Evolutionary conservation across 306 rosid genomes (phyloP), one percentile per base, ranked within the genome.

Genomic region (peach (Prunus persica)): DNA sequence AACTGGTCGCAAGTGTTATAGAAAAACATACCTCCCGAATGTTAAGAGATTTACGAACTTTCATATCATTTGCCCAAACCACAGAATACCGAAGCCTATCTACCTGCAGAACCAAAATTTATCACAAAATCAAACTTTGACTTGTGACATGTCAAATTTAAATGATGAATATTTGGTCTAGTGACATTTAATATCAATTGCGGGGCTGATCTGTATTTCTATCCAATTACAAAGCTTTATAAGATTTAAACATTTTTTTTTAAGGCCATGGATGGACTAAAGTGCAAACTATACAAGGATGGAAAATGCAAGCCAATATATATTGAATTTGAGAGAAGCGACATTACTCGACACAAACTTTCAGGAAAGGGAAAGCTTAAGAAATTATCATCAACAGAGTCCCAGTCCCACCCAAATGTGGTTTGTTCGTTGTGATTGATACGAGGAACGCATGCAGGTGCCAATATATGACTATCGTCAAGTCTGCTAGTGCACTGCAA

Each of bases 401-500:
- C 41, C 41, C 41, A 12, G 14, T 9, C 14, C 13, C 14, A 46
- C 15, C 11, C 51, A 12, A 46, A 46, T 34, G 41, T 5, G 41
- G 60, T 49, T 69, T 22, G 2, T 49, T 15, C 22, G 8, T 68
- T 25, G 19, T 51, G 8, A n/a, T 51, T 5, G 20, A 14, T 18
- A n/a, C 22, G 27, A 61, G 51, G 11, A 70, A 50, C 51, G 41
- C 41, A 34, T 34, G 41, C 41, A 27, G 74, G 62, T 70, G 61
- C 74, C n/a, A 71, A 54, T 32, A 71, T 54, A 20, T 54, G 64
- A 11, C 54, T 49, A 0, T 10, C 3, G 54, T 71, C 75, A 71
- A 71, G 57, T 54, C 64, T 71, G 15, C 64, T 64, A 52, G 41
- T 71, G 49, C 75, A 54, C 75, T 71, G 64, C 75, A 54, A 10